phyloP scores from a whole-genome alignment of 176 grass and related monocot species.

The Raddia guianensis region DNA sequence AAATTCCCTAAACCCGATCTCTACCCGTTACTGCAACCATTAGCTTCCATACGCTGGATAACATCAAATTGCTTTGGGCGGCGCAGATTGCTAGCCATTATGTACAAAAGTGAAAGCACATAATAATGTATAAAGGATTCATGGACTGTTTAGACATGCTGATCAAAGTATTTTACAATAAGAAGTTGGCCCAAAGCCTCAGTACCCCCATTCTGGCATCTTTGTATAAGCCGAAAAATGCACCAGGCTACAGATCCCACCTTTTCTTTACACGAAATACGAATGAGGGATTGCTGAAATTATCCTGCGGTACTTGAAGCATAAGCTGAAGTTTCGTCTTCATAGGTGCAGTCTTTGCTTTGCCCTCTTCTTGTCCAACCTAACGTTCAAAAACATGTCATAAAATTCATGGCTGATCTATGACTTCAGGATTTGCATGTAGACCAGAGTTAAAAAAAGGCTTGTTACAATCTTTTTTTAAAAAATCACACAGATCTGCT shows the following conservation, averaged over 20 bases:
- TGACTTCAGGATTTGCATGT: constrained; percentile 8
- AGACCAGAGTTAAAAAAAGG: constrained; percentile 7
- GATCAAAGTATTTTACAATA: constrained; percentile 22
- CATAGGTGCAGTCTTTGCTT: constrained; percentile 73
- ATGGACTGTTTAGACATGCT: too few relatives aligned
- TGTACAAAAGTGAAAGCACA: too few relatives aligned
- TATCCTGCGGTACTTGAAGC: too few relatives aligned
- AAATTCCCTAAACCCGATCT: too few relatives aligned
- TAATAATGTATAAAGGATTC: too few relatives aligned
- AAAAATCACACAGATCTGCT: background rate
- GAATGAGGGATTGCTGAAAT: constrained; percentile 58
- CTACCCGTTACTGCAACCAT: too few relatives aligned
- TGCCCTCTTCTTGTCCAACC: constrained; percentile 82
- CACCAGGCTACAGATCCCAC: constrained; percentile 71
- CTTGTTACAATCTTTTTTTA: background rate
- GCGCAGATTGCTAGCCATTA: too few relatives aligned
- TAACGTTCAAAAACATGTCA: constrained; percentile 47
- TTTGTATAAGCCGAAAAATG: constrained; percentile 2
- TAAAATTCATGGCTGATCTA: background rate
- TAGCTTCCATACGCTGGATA: too few relatives aligned
- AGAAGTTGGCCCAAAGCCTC: constrained; percentile 23
- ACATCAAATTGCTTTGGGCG: too few relatives aligned
- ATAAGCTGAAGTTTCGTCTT: constrained; percentile 81
- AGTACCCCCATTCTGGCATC: background rate
- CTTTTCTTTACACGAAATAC: constrained; percentile 94